phyloP scores from a whole-genome alignment of 2,329 filamentous ascomycete species.

The Exophiala oligosperma region DNA sequence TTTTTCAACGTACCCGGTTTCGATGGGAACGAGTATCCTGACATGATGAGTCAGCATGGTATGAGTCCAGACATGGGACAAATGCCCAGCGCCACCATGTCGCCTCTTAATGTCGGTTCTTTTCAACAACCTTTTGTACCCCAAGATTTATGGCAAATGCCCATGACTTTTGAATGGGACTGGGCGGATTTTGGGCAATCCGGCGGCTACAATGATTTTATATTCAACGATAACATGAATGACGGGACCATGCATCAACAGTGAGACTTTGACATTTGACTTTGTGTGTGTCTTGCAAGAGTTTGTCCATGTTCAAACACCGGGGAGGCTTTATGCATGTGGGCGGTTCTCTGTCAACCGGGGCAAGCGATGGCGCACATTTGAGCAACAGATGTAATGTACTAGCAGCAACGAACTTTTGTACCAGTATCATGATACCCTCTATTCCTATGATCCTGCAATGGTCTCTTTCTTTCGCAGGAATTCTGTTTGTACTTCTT shows the following conservation, averaged over 20 bases:
- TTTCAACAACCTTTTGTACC: constrained; percentile 88
- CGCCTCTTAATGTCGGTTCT: constrained; percentile 39
- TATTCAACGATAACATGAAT: constrained; percentile 22
- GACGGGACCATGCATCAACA: constrained; percentile 21
- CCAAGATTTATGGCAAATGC: constrained; percentile 91
- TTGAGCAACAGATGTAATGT: not conserved
- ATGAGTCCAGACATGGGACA: constrained; percentile 37
- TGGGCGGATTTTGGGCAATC: constrained; percentile 52
- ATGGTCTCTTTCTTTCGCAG: not conserved
- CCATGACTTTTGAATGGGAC: constrained; percentile 93
- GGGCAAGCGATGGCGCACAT: not conserved
- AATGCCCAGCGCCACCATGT: constrained; percentile 33
- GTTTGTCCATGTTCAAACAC: not conserved
- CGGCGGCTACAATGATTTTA: constrained; percentile 20
- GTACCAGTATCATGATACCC: constrained; percentile 1
- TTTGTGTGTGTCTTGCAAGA: not conserved
- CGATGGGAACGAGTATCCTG: constrained; percentile 36
- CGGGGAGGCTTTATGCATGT: not conserved
- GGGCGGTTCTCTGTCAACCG: not conserved
- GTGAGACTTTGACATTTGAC: constrained; percentile 3
- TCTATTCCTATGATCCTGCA: not conserved
- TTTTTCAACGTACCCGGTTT: constrained; percentile 32
- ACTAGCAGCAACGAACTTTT: not conserved
- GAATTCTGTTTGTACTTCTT: too few relatives aligned
- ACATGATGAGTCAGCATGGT: constrained; percentile 39